phyloP scores from a whole-genome alignment of 1,139 yeast genomes.

The Blastobotrys elegans region DNA sequence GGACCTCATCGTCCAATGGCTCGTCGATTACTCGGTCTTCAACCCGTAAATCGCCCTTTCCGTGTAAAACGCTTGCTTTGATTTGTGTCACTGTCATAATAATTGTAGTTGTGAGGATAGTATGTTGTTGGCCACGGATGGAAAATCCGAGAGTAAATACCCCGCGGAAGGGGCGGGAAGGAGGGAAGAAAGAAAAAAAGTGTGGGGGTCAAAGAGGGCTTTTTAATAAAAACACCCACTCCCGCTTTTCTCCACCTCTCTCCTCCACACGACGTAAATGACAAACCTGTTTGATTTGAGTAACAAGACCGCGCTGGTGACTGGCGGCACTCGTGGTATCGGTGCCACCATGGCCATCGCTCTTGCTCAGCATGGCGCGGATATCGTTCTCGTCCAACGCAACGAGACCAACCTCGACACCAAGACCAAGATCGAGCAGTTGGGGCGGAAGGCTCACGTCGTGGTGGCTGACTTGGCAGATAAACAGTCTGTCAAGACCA shows the following conservation, averaged over 20 bases:
- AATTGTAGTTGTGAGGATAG: not conserved
- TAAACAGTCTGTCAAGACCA: constrained; percentile 28
- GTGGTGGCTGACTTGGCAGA: constrained; percentile 30
- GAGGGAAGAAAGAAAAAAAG: not conserved
- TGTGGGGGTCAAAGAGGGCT: not conserved
- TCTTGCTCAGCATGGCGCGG: constrained; percentile 43
- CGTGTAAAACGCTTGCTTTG: constrained; percentile 22
- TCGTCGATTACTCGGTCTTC: constrained; percentile 19
- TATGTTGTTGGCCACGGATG: not conserved
- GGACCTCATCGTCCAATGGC: constrained; percentile 39
- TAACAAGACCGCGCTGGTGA: constrained; percentile 39
- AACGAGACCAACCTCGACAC: constrained; percentile 18
- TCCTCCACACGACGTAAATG: not conserved
- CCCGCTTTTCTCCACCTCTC: not conserved
- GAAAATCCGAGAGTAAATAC: not conserved
- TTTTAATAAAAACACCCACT: not conserved
- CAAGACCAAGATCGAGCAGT: constrained; percentile 23
- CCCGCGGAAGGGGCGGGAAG: too few species aligned
- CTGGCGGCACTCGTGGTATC: constrained; percentile 44
- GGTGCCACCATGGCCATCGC: constrained; percentile 41
- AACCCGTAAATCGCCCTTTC: constrained; percentile 21
- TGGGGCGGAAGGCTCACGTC: constrained; percentile 29
- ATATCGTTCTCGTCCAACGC: constrained; percentile 35
- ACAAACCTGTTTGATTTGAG: constrained; percentile 9
- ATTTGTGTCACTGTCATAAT: constrained; percentile 9